Conservation (phyloP, 164 flowering plant genomes). For the Malania oleifera region DNA sequence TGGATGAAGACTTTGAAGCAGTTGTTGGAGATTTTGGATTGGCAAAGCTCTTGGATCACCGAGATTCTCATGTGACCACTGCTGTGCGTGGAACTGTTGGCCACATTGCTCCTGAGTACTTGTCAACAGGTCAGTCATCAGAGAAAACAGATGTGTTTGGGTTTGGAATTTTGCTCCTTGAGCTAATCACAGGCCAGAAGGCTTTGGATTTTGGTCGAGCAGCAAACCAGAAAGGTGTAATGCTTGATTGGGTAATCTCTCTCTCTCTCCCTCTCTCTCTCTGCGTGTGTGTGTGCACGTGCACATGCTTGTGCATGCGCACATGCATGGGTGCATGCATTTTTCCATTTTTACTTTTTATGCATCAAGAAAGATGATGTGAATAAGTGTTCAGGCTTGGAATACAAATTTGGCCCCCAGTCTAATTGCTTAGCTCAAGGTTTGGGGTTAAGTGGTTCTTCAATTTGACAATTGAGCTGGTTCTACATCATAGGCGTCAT, state of each 20-base stretch:
- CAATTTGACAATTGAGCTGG: no score
- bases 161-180: conserved; percentile 78
- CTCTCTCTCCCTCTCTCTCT: background rate
- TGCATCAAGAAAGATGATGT: no score
- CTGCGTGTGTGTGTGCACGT: no score
- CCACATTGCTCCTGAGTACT: conserved; percentile 86
- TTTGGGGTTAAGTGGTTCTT: no score
- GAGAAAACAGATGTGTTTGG: conserved; percentile 90
- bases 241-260: conserved; percentile 47
- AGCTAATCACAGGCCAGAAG: conserved; percentile 76
- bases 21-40: conserved; percentile 90
- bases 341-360: no score
- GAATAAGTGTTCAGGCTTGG: no score
- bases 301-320: no score
- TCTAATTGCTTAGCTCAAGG: no score
- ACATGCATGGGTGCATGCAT: no score
- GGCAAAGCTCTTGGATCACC: conserved; percentile 84
- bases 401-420: no score
- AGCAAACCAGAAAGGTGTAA: conserved; percentile 54
- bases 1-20: conserved; percentile 83
- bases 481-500: no score
- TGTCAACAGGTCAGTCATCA: conserved; percentile 83
- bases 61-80: conserved; percentile 83
- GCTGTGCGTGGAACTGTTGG: conserved; percentile 94
- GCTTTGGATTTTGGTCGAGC: conserved; percentile 75